phyloP scores from a whole-genome alignment of 306 rosid species.

The Argentina anserina region DNA sequence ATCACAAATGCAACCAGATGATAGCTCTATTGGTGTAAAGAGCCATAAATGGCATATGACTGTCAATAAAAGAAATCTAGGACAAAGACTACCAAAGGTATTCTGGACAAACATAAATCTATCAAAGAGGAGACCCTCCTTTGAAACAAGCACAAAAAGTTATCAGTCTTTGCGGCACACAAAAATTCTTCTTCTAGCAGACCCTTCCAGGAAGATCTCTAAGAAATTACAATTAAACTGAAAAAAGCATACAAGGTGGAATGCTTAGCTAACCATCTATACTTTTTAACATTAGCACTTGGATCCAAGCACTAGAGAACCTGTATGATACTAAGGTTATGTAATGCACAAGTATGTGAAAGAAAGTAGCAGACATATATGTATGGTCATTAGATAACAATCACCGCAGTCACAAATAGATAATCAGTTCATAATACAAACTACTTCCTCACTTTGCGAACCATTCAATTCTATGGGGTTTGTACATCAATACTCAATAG shows the following conservation, averaged over 20 bases:
- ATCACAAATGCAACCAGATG: slow-evolving; percentile 12
- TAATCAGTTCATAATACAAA: not conserved
- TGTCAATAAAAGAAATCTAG: slow-evolving; percentile 14
- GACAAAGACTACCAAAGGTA: slow-evolving; percentile 31
- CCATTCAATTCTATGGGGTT: not conserved
- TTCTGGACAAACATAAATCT: slow-evolving; percentile 26
- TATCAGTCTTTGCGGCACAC: slow-evolving; percentile 21
- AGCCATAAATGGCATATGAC: slow-evolving; percentile 20
- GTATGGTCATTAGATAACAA: not conserved
- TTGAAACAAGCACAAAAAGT: slow-evolving; percentile 23
- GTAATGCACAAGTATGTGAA: not conserved
- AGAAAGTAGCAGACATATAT: not conserved
- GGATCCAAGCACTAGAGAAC: slow-evolving; percentile 20
- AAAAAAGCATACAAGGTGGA: slow-evolving; percentile 30
- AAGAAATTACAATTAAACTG: not conserved
- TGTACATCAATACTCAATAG: not conserved
- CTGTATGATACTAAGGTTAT: not conserved
- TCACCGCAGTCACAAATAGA: not conserved
- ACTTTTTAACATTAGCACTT: slow-evolving; percentile 11
- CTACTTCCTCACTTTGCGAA: not conserved
- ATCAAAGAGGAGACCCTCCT: slow-evolving; percentile 23
- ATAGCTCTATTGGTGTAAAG: slow-evolving; percentile 30
- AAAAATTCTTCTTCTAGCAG: slow-evolving; percentile 13
- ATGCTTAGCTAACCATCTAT: slow-evolving; percentile 14
- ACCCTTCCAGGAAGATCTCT: slow-evolving; percentile 24